These are phyloP conservation scores for Vanrija sp. DNA, from an alignment of 1,284 basidiomycete genomes.

Conservation along the genomic window DNA sequence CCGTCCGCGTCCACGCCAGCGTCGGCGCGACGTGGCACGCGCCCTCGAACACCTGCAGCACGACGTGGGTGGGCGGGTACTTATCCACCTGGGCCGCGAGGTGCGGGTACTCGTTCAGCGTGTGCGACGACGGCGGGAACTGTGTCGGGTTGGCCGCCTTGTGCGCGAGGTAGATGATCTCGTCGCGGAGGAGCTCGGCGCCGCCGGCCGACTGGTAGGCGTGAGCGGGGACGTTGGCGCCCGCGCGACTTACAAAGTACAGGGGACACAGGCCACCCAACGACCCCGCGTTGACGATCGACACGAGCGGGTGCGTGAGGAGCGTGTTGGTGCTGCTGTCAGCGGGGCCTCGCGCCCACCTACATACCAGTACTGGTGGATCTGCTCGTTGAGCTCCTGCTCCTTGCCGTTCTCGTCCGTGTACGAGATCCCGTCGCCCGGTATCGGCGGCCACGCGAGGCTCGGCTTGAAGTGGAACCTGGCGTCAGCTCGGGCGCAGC, in stretches of 20 bases:
- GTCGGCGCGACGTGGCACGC: constrained; percentile 49
- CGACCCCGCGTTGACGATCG: constrained; percentile 52
- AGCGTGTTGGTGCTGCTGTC: constrained; percentile 49
- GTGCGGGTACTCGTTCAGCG: constrained; percentile 47
- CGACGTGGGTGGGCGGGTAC: constrained; percentile 52
- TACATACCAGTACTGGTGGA: constrained; percentile 53
- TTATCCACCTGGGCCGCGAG: constrained; percentile 44
- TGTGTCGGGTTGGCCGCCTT: constrained; percentile 50
- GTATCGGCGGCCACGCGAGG: constrained; percentile 46
- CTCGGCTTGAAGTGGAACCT: constrained; percentile 49
- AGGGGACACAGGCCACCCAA: constrained; percentile 54
- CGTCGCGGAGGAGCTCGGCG: constrained; percentile 49
- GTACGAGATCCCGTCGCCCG: constrained; percentile 36
- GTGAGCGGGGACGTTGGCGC: not conserved
- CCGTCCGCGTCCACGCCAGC: constrained; percentile 44
- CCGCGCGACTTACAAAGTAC: constrained; percentile 44
- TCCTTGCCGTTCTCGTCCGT: constrained; percentile 30
- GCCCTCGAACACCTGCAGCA: constrained; percentile 51
- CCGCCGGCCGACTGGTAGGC: constrained; percentile 49
- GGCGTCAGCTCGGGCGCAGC: constrained; percentile 7
- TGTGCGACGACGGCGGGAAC: constrained; percentile 45
- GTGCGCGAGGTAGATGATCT: constrained; percentile 52
- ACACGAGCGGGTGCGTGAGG: constrained; percentile 52
- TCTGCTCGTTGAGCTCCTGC: constrained; percentile 47
- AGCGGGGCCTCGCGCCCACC: not conserved